Evolutionary conservation across 345 rosid species (phyloP).

Genomic region (Brassica rapa): DNA sequence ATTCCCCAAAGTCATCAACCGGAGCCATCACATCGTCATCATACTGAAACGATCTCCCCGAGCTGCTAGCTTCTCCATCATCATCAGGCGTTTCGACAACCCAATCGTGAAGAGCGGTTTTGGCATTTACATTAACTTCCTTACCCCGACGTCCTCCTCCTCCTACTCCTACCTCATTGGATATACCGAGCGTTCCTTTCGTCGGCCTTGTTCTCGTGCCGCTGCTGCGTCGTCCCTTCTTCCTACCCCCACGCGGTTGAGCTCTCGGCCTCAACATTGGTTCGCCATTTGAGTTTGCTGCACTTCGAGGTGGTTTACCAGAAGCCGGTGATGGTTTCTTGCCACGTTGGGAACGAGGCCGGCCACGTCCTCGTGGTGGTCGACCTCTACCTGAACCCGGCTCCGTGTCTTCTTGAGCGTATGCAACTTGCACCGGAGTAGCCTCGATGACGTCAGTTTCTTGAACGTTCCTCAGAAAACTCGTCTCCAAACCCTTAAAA

Average conservation of each 20-base stretch:
- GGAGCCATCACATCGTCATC: slow-evolving; percentile 42
- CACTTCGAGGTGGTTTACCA: slow-evolving; percentile 48
- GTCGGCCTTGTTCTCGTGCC: slow-evolving; percentile 49
- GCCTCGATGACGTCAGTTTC: slow-evolving; percentile 36
- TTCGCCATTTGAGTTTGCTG: slow-evolving; percentile 29
- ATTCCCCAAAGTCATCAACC: slow-evolving; percentile 46
- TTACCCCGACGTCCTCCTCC: background rate
- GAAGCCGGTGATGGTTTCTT: slow-evolving; percentile 48
- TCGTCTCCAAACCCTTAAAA: slow-evolving; percentile 38
- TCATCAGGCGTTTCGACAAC: slow-evolving; percentile 42
- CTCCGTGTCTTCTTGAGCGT: slow-evolving; percentile 51
- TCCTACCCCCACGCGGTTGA: slow-evolving; percentile 54
- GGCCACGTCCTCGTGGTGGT: slow-evolving; percentile 53
- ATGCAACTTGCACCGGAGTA: slow-evolving; percentile 40
- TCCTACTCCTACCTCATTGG: slow-evolving; percentile 24
- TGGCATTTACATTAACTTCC: slow-evolving; percentile 31
- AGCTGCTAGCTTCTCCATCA: slow-evolving; percentile 56
- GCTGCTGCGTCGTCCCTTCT: slow-evolving; percentile 59
- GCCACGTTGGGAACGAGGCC: slow-evolving; percentile 44
- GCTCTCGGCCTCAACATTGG: slow-evolving; percentile 48
- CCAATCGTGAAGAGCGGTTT: slow-evolving; percentile 34
- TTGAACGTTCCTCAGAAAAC: slow-evolving; percentile 42
- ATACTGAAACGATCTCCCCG: slow-evolving; percentile 52
- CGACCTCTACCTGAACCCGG: slow-evolving; percentile 41
- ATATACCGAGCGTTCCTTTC: slow-evolving; percentile 40